Conservation (phyloP, 345 rosid species). For the Mallotus nudiflorus region DNA sequence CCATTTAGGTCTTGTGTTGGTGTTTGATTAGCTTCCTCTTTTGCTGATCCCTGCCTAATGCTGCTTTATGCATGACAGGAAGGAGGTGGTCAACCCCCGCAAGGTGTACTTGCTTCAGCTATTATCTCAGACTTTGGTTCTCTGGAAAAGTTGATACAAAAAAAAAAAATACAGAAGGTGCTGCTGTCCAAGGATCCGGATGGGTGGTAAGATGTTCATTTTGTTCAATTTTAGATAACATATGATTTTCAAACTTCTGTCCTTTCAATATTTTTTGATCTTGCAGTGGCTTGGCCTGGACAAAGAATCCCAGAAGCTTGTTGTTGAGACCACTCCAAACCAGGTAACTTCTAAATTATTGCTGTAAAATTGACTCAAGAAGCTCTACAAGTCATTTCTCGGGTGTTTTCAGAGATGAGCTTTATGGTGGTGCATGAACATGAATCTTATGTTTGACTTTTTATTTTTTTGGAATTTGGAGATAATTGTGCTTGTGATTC, state of each 20-base stretch:
- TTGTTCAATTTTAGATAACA: not conserved
- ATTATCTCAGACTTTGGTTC: constrained; percentile 82
- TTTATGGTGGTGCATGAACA: too few relatives aligned
- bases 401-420: too few relatives aligned
- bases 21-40: not conserved
- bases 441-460: not conserved
- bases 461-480: too few relatives aligned
- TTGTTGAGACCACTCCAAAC: constrained; percentile 84
- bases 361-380: too few relatives aligned
- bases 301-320: constrained; percentile 78
- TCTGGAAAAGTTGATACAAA: constrained; percentile 66
- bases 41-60: not conserved
- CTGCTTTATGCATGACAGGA: constrained; percentile 41
- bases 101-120: constrained; percentile 68
- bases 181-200: constrained; percentile 95
- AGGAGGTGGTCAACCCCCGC: constrained; percentile 96
- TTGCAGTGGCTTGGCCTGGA: constrained; percentile 90
- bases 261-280: not conserved
- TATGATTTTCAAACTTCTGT: constrained; percentile 7
- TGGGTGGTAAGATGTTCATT: constrained; percentile 77
- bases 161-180: constrained; percentile 87
- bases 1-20: not conserved
- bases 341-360: constrained; percentile 50
- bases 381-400: too few relatives aligned
- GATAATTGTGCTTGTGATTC: too few relatives aligned